phyloP scores from a whole-genome alignment of 176 grass and related monocot genomes.

The Phoenix roebelenii region DNA sequence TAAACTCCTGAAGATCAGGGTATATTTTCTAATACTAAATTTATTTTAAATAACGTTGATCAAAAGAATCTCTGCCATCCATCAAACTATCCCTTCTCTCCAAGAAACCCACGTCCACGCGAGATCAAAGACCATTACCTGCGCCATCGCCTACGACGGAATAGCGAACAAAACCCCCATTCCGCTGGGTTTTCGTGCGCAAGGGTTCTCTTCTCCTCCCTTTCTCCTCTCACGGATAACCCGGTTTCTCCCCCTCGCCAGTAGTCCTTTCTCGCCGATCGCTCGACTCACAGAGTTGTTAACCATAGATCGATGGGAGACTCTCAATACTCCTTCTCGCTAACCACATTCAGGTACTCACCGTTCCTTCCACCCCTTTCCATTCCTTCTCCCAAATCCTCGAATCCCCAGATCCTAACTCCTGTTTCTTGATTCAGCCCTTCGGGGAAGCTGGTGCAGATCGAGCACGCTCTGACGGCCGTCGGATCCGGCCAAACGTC shows the following conservation, averaged over 20 bases:
- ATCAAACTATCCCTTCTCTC: no score
- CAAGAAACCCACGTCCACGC: no score
- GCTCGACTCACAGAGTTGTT: not conserved
- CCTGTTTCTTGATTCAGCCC: slow-evolving; percentile 36
- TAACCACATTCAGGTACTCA: slow-evolving; percentile 85
- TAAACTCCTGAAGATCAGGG: no score
- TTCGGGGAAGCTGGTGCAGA: slow-evolving; percentile 93
- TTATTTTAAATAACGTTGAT: no score
- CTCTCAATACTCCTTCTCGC: slow-evolving; percentile 94
- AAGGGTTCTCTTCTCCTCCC: slow-evolving; percentile 7
- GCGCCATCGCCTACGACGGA: no score
- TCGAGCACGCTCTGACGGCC: slow-evolving; percentile 85
- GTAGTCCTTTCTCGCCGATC: not conserved
- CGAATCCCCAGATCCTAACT: no score
- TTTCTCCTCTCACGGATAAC: not conserved
- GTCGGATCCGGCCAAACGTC: slow-evolving; percentile 97
- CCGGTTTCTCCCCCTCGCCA: not conserved
- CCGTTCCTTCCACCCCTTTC: not conserved
- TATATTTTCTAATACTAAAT: no score
- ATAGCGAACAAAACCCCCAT: no score
- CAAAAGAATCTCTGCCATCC: no score
- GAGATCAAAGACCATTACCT: no score
- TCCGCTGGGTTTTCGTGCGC: not conserved
- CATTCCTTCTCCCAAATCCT: not conserved
- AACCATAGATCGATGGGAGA: slow-evolving; percentile 46